phyloP scores from a whole-genome alignment of 352 stramenopile species.

The Phytophthora pinifolia region DNA sequence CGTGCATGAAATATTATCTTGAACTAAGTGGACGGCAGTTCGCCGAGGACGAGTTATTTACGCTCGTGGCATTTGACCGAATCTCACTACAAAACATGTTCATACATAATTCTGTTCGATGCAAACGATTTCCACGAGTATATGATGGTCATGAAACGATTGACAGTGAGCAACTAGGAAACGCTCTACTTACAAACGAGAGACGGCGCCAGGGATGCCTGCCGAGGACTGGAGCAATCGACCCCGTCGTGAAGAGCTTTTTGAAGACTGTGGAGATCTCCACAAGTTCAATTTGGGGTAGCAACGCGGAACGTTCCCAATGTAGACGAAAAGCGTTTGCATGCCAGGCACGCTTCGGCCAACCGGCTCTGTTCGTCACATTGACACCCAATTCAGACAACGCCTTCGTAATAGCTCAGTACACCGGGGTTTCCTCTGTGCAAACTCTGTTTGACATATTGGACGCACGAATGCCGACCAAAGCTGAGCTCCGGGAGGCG shows the following conservation, averaged over 20 bases:
- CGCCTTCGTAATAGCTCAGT: neutral
- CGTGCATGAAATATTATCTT: slow-evolving; percentile 4
- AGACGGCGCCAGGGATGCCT: neutral
- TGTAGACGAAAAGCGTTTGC: neutral
- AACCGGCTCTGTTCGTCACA: slow-evolving; percentile 3
- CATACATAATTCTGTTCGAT: slow-evolving; percentile 3
- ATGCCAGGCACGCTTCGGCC: neutral
- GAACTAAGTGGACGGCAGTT: slow-evolving; percentile 1
- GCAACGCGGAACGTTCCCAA: neutral
- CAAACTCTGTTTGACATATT: neutral
- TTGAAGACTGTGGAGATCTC: neutral
- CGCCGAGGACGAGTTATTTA: slow-evolving; percentile 12
- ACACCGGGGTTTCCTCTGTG: neutral
- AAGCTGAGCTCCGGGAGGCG: neutral
- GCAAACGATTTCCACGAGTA: neutral
- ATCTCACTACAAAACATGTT: slow-evolving; percentile 7
- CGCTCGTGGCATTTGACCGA: slow-evolving; percentile 6
- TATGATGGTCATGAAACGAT: slow-evolving; percentile 1
- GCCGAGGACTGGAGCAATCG: neutral
- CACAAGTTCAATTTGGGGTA: neutral
- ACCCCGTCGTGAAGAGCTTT: neutral
- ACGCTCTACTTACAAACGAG: neutral
- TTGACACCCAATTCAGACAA: slow-evolving; percentile 1
- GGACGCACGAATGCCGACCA: neutral
- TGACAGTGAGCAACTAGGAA: neutral